Conservation (phyloP, 768 basidiomycete genomes). For the Gloeostereum incarnatum region DNA sequence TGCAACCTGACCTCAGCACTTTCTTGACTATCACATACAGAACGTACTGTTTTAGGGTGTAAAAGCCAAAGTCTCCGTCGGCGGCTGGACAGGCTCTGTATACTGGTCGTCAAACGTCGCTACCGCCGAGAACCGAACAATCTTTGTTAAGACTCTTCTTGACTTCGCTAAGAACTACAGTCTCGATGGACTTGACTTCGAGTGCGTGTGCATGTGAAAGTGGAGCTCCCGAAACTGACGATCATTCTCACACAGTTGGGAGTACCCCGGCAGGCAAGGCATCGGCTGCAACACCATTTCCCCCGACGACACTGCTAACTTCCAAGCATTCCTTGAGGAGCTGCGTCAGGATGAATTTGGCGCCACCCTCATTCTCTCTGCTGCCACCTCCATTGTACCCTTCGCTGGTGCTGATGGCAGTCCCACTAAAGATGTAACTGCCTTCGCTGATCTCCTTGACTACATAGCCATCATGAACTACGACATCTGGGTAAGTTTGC, state of each 20-base stretch:
- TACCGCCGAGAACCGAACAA: slow-evolving; percentile 46
- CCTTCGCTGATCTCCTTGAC: slow-evolving; percentile 59
- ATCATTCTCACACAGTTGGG: slow-evolving; percentile 50
- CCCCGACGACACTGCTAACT: slow-evolving; percentile 63
- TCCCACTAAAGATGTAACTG: slow-evolving; percentile 59
- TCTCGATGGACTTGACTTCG: slow-evolving; percentile 51
- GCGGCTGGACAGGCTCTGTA: slow-evolving; percentile 61
- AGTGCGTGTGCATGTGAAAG: slow-evolving; percentile 21
- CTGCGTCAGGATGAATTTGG: slow-evolving; percentile 51
- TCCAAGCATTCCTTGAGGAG: slow-evolving; percentile 68
- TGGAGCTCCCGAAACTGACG: background rate
- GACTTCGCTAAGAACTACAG: slow-evolving; percentile 41
- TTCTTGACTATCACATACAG: slow-evolving; percentile 1
- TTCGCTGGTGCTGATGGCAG: slow-evolving; percentile 36
- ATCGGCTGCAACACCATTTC: slow-evolving; percentile 62
- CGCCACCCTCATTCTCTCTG: slow-evolving; percentile 48
- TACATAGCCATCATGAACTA: slow-evolving; percentile 59
- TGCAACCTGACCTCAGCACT: slow-evolving; percentile 7
- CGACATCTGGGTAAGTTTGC: slow-evolving; percentile 33
- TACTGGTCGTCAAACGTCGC: slow-evolving; percentile 58
- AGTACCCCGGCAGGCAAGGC: slow-evolving; percentile 69
- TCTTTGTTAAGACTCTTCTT: slow-evolving; percentile 52
- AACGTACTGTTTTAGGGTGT: slow-evolving; percentile 31
- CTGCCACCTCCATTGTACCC: slow-evolving; percentile 29
- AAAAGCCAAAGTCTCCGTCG: slow-evolving; percentile 49